Evolutionary conservation across 345 rosid genomes (phyloP), one percentile per base, ranked within the genome.

Genomic region (Cardamine chenopodiifolia): DNA sequence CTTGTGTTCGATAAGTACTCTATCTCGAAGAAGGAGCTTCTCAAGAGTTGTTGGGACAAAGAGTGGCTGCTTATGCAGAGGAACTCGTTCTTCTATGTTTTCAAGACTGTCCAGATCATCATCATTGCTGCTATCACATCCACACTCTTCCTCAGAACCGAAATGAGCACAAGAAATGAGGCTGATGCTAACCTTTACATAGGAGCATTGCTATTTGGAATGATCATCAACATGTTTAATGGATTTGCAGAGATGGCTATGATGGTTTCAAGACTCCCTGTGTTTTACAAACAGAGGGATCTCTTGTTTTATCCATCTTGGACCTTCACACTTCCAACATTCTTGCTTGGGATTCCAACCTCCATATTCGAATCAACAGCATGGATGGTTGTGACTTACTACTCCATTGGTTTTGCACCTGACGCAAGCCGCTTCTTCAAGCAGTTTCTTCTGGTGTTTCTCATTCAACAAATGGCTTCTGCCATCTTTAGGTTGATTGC

Each of bases 221-320:
- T 92, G 69, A 15, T 86, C 52, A 73, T 80, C 18, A 83, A 84
- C 64, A 71, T 85, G 68, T 83, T 87, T 17, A 81, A 90, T 37
- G 98, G 91, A 14, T 80, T 85, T 47, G 83, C 92, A 11, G 96
- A 90, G 79, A 74, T 92, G 20, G 29, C 83, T 17, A 80, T 88
- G 82, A 86, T 86, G 53, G 78, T 87, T 48, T 73, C 82, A 19
- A 85, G 92, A 71, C 84, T 92, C 32, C 85, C 86, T 0, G 95
- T 92, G 42, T 88, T 90, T 42, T 88, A 82, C 76, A 90, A 88
- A 78, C 98, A 88, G 25, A 81, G 88, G 78, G 92, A 87, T 25
- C 79, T 88, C 62, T 68, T 77, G 35, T 87, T 88, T 50, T 86
- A 92, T 17, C 97, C 96, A 1, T 83, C 92, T 0, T 92, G 98